Percentiles rank a stretch among this genome's conserved stretches.
Conservation (phyloP, 1,139 yeast species). For the Taiozyma sp. region DNA sequence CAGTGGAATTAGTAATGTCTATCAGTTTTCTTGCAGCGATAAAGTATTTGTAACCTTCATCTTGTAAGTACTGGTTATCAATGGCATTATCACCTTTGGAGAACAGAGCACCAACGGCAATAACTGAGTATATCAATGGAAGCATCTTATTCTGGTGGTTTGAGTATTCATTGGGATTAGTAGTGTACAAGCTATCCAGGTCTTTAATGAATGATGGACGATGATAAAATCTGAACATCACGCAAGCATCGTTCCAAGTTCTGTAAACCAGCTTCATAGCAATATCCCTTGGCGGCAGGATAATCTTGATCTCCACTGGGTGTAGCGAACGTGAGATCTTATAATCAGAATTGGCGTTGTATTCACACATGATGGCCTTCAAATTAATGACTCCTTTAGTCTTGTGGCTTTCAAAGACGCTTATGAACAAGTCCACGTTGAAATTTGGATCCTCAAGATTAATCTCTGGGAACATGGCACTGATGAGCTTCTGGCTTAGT, state of each 20-base stretch:
- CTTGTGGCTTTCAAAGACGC: conserved; percentile 15
- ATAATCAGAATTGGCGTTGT: conserved; percentile 4
- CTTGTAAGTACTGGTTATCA: conserved; percentile 49
- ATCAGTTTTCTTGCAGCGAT: conserved; percentile 76
- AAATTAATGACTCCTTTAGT: conserved; percentile 15
- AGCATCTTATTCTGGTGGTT: conserved; percentile 72
- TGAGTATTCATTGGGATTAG: conserved; percentile 66
- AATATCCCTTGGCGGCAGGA: conserved; percentile 68
- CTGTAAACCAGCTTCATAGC: conserved; percentile 69
- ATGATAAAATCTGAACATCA: conserved; percentile 78
- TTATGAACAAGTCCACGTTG: conserved; percentile 40
- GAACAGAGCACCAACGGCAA: conserved; percentile 75
- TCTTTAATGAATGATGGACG: conserved; percentile 69
- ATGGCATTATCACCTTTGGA: conserved; percentile 36
- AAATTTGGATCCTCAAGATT: conserved; percentile 42
- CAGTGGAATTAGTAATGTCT: conserved; percentile 61
- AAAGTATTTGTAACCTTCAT: conserved; percentile 81
- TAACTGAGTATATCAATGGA: conserved; percentile 70
- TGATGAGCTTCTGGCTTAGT: conserved; percentile 24
- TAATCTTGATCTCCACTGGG: conserved; percentile 42
- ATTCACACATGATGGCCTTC: conserved; percentile 14
- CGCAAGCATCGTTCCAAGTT: conserved; percentile 86
- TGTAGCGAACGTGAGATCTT: conserved; percentile 6
- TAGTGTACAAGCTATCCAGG: conserved; percentile 52
- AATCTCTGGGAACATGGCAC: conserved; percentile 45